phyloP scores from a whole-genome alignment of 805 yeast genomes.

The Helenozyma baotianmanensis region DNA sequence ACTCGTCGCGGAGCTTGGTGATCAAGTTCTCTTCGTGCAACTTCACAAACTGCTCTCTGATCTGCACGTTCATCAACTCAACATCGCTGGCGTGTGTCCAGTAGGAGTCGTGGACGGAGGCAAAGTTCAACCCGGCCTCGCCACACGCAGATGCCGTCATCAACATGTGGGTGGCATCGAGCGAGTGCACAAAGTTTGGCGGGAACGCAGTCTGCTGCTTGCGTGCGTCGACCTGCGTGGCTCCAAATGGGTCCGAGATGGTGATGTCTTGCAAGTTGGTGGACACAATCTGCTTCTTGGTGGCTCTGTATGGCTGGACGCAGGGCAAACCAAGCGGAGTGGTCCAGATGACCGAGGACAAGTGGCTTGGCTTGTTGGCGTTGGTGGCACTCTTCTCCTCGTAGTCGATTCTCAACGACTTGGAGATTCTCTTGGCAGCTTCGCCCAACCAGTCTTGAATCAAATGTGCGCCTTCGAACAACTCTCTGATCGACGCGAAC shows the following conservation, averaged over 20 bases:
- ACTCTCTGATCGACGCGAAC: constrained; percentile 75
- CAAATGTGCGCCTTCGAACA: constrained; percentile 87
- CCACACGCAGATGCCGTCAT: constrained; percentile 80
- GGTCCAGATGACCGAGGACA: constrained; percentile 95
- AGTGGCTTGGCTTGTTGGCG: constrained; percentile 52
- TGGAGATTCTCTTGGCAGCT: constrained; percentile 75
- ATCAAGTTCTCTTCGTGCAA: constrained; percentile 74
- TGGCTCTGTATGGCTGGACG: constrained; percentile 90
- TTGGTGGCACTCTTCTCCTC: constrained; percentile 34
- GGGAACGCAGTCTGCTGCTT: constrained; percentile 93
- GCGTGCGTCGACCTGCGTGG: constrained; percentile 77
- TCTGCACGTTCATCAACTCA: constrained; percentile 58
- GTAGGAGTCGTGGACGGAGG: constrained; percentile 95
- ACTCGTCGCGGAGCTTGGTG: constrained; percentile 67
- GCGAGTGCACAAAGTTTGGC: constrained; percentile 90
- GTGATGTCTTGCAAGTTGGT: constrained; percentile 86
- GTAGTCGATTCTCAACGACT: constrained; percentile 66
- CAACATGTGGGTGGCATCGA: constrained; percentile 96
- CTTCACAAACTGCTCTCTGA: constrained; percentile 76
- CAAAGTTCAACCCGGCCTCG: constrained; percentile 63
- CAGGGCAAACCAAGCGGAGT: constrained; percentile 93
- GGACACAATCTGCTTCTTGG: constrained; percentile 57
- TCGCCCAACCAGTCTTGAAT: constrained; percentile 96
- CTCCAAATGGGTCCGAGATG: constrained; percentile 81
- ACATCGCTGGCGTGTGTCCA: constrained; percentile 96